These are phyloP conservation scores for Tuber calosporum DNA, from an alignment of 495 filamentous ascomycete species.

Conservation along the genomic window DNA sequence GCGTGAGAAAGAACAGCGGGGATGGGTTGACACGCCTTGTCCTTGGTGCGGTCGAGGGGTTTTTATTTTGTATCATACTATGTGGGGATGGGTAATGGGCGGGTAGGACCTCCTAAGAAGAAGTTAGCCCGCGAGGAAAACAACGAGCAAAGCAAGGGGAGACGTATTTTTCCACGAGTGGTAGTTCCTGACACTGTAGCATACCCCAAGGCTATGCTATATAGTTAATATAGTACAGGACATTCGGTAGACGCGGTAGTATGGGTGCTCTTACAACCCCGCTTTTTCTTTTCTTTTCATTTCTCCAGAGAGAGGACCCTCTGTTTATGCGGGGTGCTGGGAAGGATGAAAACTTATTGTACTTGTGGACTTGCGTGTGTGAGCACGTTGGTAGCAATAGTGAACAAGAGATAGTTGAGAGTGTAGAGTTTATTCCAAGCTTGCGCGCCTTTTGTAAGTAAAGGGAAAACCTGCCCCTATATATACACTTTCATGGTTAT, in stretches of 20 bases:
- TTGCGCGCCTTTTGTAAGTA: too few relatives aligned
- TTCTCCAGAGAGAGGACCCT: background rate
- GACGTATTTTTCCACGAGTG: background rate
- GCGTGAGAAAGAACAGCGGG: background rate
- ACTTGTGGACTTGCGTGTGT: too few relatives aligned
- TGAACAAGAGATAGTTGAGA: too few relatives aligned
- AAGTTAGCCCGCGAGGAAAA: background rate
- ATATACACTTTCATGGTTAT: too few relatives aligned
- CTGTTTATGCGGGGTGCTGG: too few relatives aligned
- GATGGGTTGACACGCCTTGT: background rate
- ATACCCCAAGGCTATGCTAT: background rate
- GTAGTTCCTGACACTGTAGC: background rate
- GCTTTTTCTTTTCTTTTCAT: background rate
- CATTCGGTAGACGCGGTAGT: background rate
- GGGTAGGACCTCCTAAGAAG: background rate
- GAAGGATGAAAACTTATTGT: too few relatives aligned
- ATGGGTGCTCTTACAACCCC: background rate
- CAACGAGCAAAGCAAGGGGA: background rate
- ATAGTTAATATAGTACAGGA: background rate
- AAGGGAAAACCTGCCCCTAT: too few relatives aligned
- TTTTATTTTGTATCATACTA: background rate
- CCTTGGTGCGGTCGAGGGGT: background rate
- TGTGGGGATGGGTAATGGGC: background rate
- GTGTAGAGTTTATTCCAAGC: too few relatives aligned
- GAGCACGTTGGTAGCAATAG: too few relatives aligned